These are phyloP conservation scores for Tetrastigma voinierianum DNA, from an alignment of 164 flowering plant species.

Conservation along the genomic window DNA sequence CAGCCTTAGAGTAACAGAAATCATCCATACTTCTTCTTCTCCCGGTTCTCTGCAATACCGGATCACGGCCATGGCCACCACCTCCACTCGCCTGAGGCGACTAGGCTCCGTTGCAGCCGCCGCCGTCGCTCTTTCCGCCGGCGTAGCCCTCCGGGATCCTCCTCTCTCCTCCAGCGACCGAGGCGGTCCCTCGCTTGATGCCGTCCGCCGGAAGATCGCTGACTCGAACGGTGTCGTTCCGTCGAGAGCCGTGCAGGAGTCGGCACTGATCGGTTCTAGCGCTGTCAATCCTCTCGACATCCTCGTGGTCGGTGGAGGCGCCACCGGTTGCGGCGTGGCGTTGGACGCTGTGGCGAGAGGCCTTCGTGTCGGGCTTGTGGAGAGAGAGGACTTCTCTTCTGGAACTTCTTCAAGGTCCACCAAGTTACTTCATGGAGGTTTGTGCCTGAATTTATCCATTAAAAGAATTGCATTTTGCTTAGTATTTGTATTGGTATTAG, in stretches of 20 bases:
- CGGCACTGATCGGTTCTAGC: conserved; percentile 61
- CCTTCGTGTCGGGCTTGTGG: conserved; percentile 92
- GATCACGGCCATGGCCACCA: conserved; percentile 37
- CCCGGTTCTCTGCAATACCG: neutral
- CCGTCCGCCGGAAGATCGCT: conserved; percentile 40
- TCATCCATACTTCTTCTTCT: neutral
- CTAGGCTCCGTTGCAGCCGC: conserved; percentile 33
- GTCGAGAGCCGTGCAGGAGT: conserved; percentile 54
- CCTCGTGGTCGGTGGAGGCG: conserved; percentile 95
- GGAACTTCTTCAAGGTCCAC: conserved; percentile 97
- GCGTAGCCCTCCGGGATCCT: conserved; percentile 30
- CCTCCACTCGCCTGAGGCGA: conserved; percentile 55
- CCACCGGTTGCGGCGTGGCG: conserved; percentile 93
- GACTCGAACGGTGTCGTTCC: conserved; percentile 64
- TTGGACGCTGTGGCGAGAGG: conserved; percentile 88
- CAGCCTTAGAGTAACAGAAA: conserved; percentile 3
- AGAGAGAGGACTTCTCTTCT: conserved; percentile 92
- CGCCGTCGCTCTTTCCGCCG: conserved; percentile 29
- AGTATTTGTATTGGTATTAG: too few species aligned
- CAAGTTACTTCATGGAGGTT: conserved; percentile 95
- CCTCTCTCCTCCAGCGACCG: conserved; percentile 41
- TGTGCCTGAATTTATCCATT: neutral
- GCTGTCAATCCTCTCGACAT: conserved; percentile 73
- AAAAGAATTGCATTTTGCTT: too few species aligned
- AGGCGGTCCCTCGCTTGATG: conserved; percentile 33